A percentile compares a stretch with the other conserved stretches of the same genome.
phyloP scores from a whole-genome alignment of 1,284 basidiomycete genomes.

The Fomitopsis pinicola region DNA sequence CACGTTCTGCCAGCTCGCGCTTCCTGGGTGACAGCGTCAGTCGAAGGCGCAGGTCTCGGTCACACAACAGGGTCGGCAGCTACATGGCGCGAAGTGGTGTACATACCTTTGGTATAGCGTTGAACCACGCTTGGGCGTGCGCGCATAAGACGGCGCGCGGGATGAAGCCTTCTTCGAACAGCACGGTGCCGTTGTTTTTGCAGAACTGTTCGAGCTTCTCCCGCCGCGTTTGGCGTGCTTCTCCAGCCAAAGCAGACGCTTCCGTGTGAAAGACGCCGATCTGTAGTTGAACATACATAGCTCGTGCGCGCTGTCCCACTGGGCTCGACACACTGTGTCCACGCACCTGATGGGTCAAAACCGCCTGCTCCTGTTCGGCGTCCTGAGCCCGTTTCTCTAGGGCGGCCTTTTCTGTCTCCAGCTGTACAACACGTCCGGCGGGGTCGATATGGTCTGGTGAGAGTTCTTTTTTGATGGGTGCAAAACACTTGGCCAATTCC shows the following conservation, averaged over 20 bases:
- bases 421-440: background rate
- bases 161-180: background rate
- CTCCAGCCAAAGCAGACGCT: background rate
- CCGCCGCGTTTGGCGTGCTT: background rate
- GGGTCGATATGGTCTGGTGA: background rate
- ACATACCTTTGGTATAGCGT: background rate
- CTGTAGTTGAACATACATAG: background rate
- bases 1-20: background rate
- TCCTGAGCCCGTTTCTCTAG: background rate
- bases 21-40: background rate
- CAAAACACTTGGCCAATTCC: background rate
- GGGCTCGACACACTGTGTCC: background rate
- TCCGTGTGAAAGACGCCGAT: background rate
- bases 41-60: background rate
- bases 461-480: background rate
- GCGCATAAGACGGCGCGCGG: background rate
- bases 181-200: too few relatives aligned
- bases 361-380: background rate
- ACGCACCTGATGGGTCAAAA: background rate
- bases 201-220: background rate
- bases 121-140: background rate
- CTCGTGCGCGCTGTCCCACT: background rate
- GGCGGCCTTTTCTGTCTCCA: background rate
- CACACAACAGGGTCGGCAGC: background rate
- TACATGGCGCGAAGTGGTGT: background rate